Percentiles rank a stretch among this genome's conserved stretches.
phyloP scores from a whole-genome alignment of 2,329 filamentous ascomycete genomes.

The Xylariaceae sp. region DNA sequence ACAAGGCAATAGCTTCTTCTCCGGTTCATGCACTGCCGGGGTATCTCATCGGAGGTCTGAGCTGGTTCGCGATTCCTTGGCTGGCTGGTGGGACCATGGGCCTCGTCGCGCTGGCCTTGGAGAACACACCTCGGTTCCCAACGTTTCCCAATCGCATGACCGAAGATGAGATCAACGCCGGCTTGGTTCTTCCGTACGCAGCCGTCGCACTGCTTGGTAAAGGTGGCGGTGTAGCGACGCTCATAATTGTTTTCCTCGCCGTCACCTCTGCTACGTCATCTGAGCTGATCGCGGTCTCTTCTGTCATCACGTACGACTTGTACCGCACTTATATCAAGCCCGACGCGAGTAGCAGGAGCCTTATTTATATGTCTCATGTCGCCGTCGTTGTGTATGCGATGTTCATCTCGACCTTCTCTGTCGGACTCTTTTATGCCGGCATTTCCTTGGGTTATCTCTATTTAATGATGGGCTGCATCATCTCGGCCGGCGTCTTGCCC shows the following conservation, averaged over 20 bases:
- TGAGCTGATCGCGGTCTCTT: slow-evolving; percentile 81
- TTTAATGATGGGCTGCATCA: slow-evolving; percentile 87
- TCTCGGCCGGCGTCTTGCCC: slow-evolving; percentile 78
- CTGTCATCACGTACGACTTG: slow-evolving; percentile 83
- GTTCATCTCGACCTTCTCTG: slow-evolving; percentile 73
- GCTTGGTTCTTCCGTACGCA: slow-evolving; percentile 79
- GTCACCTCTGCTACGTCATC: slow-evolving; percentile 81
- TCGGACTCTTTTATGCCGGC: slow-evolving; percentile 67
- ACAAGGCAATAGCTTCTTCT: slow-evolving; percentile 86
- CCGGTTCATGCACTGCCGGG: slow-evolving; percentile 83
- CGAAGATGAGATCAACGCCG: slow-evolving; percentile 71
- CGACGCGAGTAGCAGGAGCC: slow-evolving; percentile 63
- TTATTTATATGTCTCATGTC: slow-evolving; percentile 76
- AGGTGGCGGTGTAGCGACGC: slow-evolving; percentile 72
- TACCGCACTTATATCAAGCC: slow-evolving; percentile 87
- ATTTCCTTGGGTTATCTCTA: slow-evolving; percentile 89
- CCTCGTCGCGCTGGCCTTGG: slow-evolving; percentile 73
- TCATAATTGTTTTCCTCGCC: slow-evolving; percentile 84
- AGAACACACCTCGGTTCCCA: slow-evolving; percentile 67
- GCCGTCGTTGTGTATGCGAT: slow-evolving; percentile 68
- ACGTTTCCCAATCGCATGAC: slow-evolving; percentile 70
- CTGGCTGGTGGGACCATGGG: slow-evolving; percentile 86
- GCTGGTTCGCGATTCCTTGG: slow-evolving; percentile 93
- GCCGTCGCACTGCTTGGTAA: slow-evolving; percentile 78
- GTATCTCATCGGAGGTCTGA: slow-evolving; percentile 80